Evolutionary conservation across 345 rosid species (phyloP), one percentile per base, ranked within the genome.

Genomic region (Heritiera fomes): DNA sequence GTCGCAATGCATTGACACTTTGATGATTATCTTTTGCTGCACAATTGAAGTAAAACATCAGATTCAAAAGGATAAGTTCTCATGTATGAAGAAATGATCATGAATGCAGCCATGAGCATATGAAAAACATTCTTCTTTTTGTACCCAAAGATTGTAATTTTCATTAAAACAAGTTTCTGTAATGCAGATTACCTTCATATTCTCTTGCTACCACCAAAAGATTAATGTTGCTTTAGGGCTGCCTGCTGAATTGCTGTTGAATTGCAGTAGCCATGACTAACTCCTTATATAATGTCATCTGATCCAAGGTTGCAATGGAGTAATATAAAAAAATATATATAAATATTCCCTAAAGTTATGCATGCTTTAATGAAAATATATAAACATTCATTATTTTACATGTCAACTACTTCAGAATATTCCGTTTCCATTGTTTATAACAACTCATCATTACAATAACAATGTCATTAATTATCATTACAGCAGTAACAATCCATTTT

Each of bases 1-100:
- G 13, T 75, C 83, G 67, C 85, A 63, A 12, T 84, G 38, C 38
- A 34, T 34, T 40, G 43, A 5, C 43, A 40, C 43, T 40, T 40
- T 40, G 6, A 40, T 40, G 4, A 40, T 0, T 40, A 40, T 40
- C 43, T 40, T 40, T 40, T 40, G 43, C 43, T 40, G 43, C 43
- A 3, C 1, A n/a, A 18, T 43, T n/a, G 7, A 67, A 43, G 9
- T 32, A 7, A 38, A 66, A 38, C 9, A 66, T 64, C 46, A 64
- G 23, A 38, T 64, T 63, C 14, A 14, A 23, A 20, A 20, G 28
- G 10, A 17, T 8, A 59, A 23, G 13, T 23, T 59, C 4, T 12
- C 28, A 23, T 23, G 3, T 23, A 20, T 59, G 13, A 7, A 59
- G 13, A 30, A 40, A 40, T 40, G 43, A 40, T 40, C 43, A 40